Evolutionary conservation across 805 yeast species (phyloP), one percentile per base, ranked within the genome.

Genomic region (Zygoascus tannicola): DNA sequence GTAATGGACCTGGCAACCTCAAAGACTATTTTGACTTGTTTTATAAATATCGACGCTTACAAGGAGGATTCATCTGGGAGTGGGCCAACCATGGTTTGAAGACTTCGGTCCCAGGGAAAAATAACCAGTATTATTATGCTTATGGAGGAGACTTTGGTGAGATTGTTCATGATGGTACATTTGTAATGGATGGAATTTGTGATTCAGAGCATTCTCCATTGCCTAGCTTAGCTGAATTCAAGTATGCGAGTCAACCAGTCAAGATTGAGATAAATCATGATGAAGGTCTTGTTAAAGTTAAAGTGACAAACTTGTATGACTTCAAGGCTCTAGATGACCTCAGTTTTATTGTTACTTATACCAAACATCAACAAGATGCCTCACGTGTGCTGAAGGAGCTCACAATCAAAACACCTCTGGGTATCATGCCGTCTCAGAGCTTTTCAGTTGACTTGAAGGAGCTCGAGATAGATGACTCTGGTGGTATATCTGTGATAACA

Each of bases 1-100:
- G 67, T 14, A 63, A 63, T 47, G 64, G 65, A 2, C 67, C 67
- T 5, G 68, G 67, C 2, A 51, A 54, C 8, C 38, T 59, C 37
- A 49, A 52, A 37, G 66, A 62, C 41, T 64, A 64, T 41, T 55
- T 56, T 43, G 66, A 63, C 14, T 38, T 56, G 19, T 62, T 64
- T 47, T 55, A 58, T 26, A 50, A 56, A 21, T 40, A 59, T 40
- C 55, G 52, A 2, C 47, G 52, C 10, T 40, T 62, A 4, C 67
- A 62, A 48, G 68, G 68, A 18, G 68, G 67, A 5, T 64, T 62
- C 44, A 50, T 64, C 14, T 64, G 68, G 68, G 68, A 64, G 48
- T 64, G 68, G 68, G 60, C 61, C 16, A 62, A 63, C 43, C 68
- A 64, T 45, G 68, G 68, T 7, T 35, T 64, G 10, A 16, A 22